These are phyloP conservation scores for Acanthamoeba healyi DNA, from an alignment of 208 protist genomes.

Conservation along the genomic window DNA sequence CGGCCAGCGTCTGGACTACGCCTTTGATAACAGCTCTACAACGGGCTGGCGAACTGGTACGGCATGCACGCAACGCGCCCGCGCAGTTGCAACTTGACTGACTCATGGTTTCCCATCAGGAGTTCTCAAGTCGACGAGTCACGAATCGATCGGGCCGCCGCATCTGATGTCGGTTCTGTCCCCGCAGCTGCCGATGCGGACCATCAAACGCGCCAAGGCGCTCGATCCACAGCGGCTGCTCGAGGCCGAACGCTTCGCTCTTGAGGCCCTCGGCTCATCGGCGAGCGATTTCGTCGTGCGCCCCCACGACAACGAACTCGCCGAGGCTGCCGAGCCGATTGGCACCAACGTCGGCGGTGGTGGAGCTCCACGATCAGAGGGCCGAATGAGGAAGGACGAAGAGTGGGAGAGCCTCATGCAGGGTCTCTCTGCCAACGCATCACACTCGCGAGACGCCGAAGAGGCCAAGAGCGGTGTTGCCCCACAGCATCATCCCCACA, in stretches of 20 bases:
- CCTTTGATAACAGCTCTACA: background rate
- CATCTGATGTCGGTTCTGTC: background rate
- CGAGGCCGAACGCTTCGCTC: constrained; percentile 8
- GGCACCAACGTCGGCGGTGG: background rate
- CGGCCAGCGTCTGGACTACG: background rate
- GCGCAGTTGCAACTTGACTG: background rate
- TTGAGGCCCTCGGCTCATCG: background rate
- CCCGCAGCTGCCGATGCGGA: background rate
- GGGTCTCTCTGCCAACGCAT: background rate
- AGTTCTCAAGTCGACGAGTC: background rate
- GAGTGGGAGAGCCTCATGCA: background rate
- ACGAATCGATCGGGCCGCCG: background rate
- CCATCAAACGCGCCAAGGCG: constrained; percentile 11
- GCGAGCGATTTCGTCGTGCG: background rate
- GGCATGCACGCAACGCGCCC: background rate
- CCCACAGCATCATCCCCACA: background rate
- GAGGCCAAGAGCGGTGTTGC: background rate
- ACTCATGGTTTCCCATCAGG: too few relatives aligned
- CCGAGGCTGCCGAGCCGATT: background rate
- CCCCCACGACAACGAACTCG: too few relatives aligned
- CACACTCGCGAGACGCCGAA: background rate
- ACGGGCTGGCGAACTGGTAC: background rate
- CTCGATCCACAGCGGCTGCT: background rate
- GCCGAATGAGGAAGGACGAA: background rate
- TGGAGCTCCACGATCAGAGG: background rate